Conservation (phyloP, 345 rosid species). For the Toxicodendron radicans region DNA sequence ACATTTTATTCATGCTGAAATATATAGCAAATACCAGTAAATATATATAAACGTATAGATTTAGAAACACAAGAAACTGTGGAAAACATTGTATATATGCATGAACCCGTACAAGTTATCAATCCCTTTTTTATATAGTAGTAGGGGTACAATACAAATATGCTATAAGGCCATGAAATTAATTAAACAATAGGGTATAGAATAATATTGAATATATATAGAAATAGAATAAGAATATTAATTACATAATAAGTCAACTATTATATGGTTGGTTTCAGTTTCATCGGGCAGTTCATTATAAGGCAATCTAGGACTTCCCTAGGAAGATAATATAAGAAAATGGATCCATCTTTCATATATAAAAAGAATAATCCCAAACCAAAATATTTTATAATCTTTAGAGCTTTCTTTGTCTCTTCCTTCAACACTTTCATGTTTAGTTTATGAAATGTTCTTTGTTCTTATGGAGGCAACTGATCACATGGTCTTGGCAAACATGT, state of each 20-base stretch:
- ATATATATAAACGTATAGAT: no score
- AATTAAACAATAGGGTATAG: not conserved
- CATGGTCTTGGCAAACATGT: slow-evolving; percentile 2
- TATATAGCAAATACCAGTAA: no score
- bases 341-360: not conserved
- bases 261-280: slow-evolving; percentile 45
- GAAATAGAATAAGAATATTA: slow-evolving; percentile 2
- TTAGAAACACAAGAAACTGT: no score
- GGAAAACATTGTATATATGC: no score
- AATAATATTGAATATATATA: not conserved
- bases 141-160: not conserved
- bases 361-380: slow-evolving; percentile 5
- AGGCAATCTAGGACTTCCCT: slow-evolving; percentile 43
- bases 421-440: not conserved
- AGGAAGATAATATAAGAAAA: slow-evolving; percentile 28
- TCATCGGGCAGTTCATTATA: slow-evolving; percentile 63
- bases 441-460: slow-evolving; percentile 1
- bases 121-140: not conserved
- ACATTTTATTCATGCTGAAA: not conserved
- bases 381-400: not conserved
- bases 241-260: slow-evolving; percentile 30
- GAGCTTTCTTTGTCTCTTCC: not conserved
- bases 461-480: slow-evolving; percentile 8
- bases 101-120: not conserved
- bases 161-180: not conserved